A percentile compares a stretch with the other conserved stretches of the same genome.
Conservation (phyloP, 2,329 filamentous ascomycete species). For the Albifimbria verrucaria region DNA sequence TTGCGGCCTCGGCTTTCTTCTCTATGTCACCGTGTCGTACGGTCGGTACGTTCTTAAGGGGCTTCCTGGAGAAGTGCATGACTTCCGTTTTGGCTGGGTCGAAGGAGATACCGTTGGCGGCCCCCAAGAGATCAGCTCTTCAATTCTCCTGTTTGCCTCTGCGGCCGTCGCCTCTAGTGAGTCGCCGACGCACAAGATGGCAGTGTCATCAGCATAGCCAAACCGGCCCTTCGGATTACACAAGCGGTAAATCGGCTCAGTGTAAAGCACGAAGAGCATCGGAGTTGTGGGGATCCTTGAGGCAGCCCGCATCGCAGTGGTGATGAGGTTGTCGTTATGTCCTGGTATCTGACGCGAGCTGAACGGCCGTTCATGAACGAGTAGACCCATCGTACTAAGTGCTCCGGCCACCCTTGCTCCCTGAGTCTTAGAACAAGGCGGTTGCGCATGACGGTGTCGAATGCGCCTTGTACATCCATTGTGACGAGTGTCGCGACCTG, state of each 20-base stretch:
- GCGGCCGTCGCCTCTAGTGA: slow-evolving; percentile 10
- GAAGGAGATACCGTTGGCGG: slow-evolving; percentile 14
- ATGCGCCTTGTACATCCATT: slow-evolving; percentile 14
- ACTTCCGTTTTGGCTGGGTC: slow-evolving; percentile 16
- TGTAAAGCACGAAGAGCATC: slow-evolving; percentile 15
- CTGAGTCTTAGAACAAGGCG: slow-evolving; percentile 11
- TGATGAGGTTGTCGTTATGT: slow-evolving; percentile 4
- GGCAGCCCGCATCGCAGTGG: slow-evolving; percentile 7
- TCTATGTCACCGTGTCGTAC: not conserved
- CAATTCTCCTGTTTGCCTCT: slow-evolving; percentile 5
- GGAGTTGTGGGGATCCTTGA: slow-evolving; percentile 14
- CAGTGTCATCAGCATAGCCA: slow-evolving; percentile 16
- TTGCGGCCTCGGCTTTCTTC: slow-evolving; percentile 2
- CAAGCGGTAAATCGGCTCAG: slow-evolving; percentile 10
- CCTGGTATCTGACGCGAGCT: slow-evolving; percentile 5
- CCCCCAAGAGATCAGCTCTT: slow-evolving; percentile 12
- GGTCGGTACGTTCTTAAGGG: slow-evolving; percentile 1
- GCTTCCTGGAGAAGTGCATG: slow-evolving; percentile 13
- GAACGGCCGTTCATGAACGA: slow-evolving; percentile 10
- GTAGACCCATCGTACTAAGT: slow-evolving; percentile 8
- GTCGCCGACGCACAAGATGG: slow-evolving; percentile 11
- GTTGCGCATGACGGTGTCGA: slow-evolving; percentile 14
- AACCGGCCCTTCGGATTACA: slow-evolving; percentile 7
- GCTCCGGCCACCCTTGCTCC: slow-evolving; percentile 11
- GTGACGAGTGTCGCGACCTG: slow-evolving; percentile 11